Conservation (phyloP, 352 stramenopile genomes). For the Globisporangium echinulatum region DNA sequence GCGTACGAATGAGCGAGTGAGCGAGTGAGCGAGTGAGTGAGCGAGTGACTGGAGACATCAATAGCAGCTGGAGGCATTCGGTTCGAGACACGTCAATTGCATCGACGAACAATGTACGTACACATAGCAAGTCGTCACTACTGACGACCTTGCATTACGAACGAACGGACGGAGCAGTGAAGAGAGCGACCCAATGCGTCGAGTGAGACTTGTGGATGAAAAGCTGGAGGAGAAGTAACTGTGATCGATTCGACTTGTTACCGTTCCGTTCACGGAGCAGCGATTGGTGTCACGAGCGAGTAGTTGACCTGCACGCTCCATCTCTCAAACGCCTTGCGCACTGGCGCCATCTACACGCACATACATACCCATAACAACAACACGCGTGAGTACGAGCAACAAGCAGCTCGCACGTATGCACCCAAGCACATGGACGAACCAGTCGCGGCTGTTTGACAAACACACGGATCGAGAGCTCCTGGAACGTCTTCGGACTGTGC, state of each 20-base stretch:
- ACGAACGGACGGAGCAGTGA: too few species aligned
- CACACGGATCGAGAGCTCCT: slow-evolving; percentile 62
- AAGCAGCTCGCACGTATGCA: not conserved
- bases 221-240: too few species aligned
- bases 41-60: not conserved
- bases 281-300: slow-evolving; percentile 31
- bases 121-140: too few species aligned
- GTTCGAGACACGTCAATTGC: too few species aligned
- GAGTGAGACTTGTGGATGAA: too few species aligned
- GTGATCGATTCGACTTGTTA: not conserved
- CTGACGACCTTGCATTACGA: too few species aligned
- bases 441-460: slow-evolving; percentile 59
- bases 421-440: slow-evolving; percentile 20
- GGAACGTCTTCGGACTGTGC: slow-evolving; percentile 54
- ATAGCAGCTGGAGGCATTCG: not conserved
- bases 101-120: too few species aligned
- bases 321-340: slow-evolving; percentile 48
- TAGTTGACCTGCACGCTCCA: slow-evolving; percentile 52
- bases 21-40: not conserved
- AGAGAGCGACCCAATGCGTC: too few species aligned
- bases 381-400: not conserved
- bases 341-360: slow-evolving; percentile 20
- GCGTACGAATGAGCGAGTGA: too few species aligned
- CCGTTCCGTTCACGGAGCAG: not conserved
- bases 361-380: not conserved